Conservation (phyloP, 805 yeast genomes). For the Yarrowia alimentaria region DNA sequence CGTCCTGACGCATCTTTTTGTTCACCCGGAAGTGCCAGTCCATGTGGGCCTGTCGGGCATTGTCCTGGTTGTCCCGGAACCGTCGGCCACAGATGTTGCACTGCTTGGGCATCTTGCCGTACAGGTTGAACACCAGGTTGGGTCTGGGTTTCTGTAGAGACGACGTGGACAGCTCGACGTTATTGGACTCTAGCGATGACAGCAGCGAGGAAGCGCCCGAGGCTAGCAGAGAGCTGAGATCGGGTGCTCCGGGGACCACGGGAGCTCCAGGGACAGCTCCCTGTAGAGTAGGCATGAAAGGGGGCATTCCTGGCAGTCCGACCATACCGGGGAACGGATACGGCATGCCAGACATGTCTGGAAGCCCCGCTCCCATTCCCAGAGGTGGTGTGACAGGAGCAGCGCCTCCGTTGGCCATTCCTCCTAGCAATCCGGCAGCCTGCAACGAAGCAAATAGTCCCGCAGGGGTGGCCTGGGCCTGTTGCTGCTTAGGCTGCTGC, state of each 20-base stretch:
- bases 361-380: too few species aligned
- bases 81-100: slow-evolving; percentile 90
- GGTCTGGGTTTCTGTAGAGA: slow-evolving; percentile 39
- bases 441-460: slow-evolving; percentile 25
- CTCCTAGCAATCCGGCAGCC: not conserved
- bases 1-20: slow-evolving; percentile 60
- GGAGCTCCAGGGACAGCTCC: too few species aligned
- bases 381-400: not conserved
- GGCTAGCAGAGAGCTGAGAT: slow-evolving; percentile 3
- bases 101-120: slow-evolving; percentile 66
- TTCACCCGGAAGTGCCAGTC: slow-evolving; percentile 97
- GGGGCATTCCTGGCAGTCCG: slow-evolving; percentile 7
- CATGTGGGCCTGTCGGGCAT: slow-evolving; percentile 59
- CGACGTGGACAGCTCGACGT: slow-evolving; percentile 39
- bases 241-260: not conserved
- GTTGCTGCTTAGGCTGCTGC: slow-evolving; percentile 6
- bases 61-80: slow-evolving; percentile 45
- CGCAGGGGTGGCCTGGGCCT: not conserved
- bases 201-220: slow-evolving; percentile 20
- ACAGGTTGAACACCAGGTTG: slow-evolving; percentile 45
- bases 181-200: slow-evolving; percentile 14
- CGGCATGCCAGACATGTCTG: slow-evolving; percentile 7
- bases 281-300: not conserved
- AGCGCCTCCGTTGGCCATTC: not conserved
- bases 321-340: not conserved